Evolutionary conservation across 2,329 filamentous ascomycete genomes (phyloP).

Genomic region (Chaetomium olivaceum): DNA sequence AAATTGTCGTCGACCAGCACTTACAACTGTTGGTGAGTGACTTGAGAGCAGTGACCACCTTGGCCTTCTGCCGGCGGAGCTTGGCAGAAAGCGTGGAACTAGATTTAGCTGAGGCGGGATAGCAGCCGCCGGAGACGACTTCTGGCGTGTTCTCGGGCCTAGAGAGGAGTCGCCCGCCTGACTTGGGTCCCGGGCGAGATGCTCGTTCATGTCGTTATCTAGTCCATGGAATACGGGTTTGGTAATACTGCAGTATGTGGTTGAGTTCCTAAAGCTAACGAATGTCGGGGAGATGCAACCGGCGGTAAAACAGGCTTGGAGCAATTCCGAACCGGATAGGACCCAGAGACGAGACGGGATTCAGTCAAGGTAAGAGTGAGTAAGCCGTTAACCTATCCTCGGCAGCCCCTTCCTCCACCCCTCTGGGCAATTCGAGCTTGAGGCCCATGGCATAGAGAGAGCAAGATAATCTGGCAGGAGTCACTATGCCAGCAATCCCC

Average conservation of each 20-base stretch:
- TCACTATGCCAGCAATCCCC: background rate
- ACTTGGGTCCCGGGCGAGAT: slow-evolving; percentile 27
- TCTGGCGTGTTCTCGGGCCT: slow-evolving; percentile 12
- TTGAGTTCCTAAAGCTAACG: slow-evolving; percentile 20
- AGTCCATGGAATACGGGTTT: slow-evolving; percentile 24
- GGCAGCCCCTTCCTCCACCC: background rate
- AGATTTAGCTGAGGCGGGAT: slow-evolving; percentile 19
- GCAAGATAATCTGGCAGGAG: background rate
- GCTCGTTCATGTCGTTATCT: slow-evolving; percentile 34
- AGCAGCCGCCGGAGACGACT: slow-evolving; percentile 9
- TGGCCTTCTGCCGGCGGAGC: slow-evolving; percentile 44
- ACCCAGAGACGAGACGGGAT: no score
- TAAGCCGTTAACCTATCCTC: background rate
- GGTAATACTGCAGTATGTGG: slow-evolving; percentile 16
- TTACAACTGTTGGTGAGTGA: slow-evolving; percentile 45
- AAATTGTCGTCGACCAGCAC: background rate
- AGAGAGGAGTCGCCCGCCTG: slow-evolving; percentile 19
- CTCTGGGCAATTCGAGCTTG: background rate
- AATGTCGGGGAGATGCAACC: slow-evolving; percentile 20
- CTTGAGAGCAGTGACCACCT: slow-evolving; percentile 45
- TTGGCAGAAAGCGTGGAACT: slow-evolving; percentile 39
- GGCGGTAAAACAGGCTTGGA: background rate
- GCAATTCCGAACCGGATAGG: background rate
- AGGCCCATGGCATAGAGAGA: background rate
- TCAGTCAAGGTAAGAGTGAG: background rate